phyloP scores from a whole-genome alignment of 305 asterid genomes.

The Rubia balearica region DNA sequence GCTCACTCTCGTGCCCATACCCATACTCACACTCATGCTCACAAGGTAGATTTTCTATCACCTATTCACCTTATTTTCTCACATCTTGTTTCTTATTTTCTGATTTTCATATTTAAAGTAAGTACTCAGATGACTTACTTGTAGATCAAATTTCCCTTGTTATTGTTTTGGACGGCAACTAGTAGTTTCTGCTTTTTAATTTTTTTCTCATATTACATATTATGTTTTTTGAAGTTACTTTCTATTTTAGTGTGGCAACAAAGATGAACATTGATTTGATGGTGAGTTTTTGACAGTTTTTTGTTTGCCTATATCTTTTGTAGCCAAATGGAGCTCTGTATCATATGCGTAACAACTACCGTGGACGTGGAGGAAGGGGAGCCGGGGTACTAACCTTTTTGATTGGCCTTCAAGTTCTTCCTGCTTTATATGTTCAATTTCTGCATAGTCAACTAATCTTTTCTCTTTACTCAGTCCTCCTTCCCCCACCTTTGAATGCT shows the following conservation, averaged over 20 bases:
- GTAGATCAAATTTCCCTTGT: not conserved
- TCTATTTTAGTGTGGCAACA: not conserved
- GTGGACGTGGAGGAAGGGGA: constrained; percentile 97
- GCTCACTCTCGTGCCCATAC: not conserved
- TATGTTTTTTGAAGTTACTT: not conserved
- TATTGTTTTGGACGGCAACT: too few species aligned
- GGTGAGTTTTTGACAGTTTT: not conserved
- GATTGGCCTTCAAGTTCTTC: not conserved
- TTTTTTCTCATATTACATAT: constrained; percentile 4
- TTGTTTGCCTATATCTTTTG: not conserved
- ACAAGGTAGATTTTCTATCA: constrained; percentile 38
- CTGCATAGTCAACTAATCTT: not conserved
- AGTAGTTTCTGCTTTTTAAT: not conserved
- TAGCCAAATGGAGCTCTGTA: constrained; percentile 71
- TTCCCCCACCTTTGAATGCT: not conserved
- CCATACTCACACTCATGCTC: not conserved
- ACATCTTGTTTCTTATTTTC: not conserved
- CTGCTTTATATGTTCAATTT: not conserved
- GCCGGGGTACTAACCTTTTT: constrained; percentile 44
- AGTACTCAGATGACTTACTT: not conserved
- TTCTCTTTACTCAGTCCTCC: not conserved
- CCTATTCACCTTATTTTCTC: not conserved
- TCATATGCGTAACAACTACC: constrained; percentile 54
- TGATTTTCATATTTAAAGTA: not conserved
- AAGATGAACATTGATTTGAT: not conserved